phyloP scores from a whole-genome alignment of 2,329 filamentous ascomycete species.

The Orbilia oligospora region DNA sequence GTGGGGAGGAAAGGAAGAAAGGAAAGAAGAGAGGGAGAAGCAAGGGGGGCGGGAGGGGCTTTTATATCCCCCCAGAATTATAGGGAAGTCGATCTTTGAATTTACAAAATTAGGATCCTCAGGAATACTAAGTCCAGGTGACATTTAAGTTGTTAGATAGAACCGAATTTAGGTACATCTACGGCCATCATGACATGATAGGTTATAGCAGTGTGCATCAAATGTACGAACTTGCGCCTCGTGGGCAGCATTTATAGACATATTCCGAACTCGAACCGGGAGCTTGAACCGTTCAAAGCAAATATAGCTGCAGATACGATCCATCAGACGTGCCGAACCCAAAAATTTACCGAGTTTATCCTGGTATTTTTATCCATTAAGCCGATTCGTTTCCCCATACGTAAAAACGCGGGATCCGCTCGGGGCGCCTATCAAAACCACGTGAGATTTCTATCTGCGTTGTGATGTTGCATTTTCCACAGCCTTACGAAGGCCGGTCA shows the following conservation, averaged over 20 bases:
- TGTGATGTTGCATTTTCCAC: constrained; percentile 25
- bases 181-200: constrained; percentile 12
- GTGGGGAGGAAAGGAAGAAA: background rate
- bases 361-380: constrained; percentile 5
- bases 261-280: background rate
- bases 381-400: constrained; percentile 2
- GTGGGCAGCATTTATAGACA: too few relatives aligned
- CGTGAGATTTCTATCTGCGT: constrained; percentile 5
- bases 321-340: background rate
- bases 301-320: constrained; percentile 17
- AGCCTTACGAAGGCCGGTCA: background rate
- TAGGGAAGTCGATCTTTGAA: background rate
- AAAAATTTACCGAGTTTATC: constrained; percentile 2
- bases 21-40: constrained; percentile 5
- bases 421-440: constrained; percentile 12
- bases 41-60: constrained; percentile 3
- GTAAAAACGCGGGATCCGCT: constrained; percentile 1
- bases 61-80: constrained; percentile 28
- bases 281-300: background rate
- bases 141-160: background rate
- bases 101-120: constrained; percentile 16
- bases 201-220: background rate
- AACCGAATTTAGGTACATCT: constrained; percentile 3
- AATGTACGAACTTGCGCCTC: constrained; percentile 12
- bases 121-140: background rate